phyloP scores from a whole-genome alignment of 225 moss, liverwort and hornwort genomes.

The Lunularia cruciata region DNA sequence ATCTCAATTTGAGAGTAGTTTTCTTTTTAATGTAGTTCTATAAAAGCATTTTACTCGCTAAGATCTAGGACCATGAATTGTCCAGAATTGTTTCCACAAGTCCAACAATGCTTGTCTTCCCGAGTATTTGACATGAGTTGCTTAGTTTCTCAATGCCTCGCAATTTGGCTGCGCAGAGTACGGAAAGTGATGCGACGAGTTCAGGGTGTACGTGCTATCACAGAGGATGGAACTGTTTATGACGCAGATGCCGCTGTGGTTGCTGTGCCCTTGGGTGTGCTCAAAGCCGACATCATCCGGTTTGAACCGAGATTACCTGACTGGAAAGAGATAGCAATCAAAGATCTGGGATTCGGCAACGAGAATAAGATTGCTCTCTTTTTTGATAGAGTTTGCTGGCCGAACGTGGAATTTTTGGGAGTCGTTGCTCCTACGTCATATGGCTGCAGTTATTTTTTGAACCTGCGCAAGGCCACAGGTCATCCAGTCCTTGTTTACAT shows the following conservation, averaged over 20 bases:
- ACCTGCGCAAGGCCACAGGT: conserved; percentile 98
- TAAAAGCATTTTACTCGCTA: no score
- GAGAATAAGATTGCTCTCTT: conserved; percentile 96
- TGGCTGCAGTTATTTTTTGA: conserved; percentile 97
- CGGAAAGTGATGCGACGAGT: conserved; percentile 60
- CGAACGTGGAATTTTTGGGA: conserved; percentile 97
- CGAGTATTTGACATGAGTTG: neutral
- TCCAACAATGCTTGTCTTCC: no score
- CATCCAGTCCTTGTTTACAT: conserved; percentile 97
- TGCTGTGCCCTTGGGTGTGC: conserved; percentile 88
- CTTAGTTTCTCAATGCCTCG: neutral
- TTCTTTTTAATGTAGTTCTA: no score
- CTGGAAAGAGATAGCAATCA: conserved; percentile 85
- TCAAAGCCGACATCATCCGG: conserved; percentile 50
- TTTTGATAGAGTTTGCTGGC: conserved; percentile 92
- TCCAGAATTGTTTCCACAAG: no score
- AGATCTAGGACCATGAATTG: no score
- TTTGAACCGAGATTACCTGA: conserved; percentile 91
- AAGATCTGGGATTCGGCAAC: conserved; percentile 86
- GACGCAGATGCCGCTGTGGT: conserved; percentile 91
- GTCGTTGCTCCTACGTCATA: conserved; percentile 95
- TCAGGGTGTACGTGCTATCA: conserved; percentile 70
- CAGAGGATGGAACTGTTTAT: conserved; percentile 73
- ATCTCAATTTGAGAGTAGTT: no score
- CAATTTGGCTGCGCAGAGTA: conserved; percentile 50